Base-by-base conservation (phyloP, 1,284 basidiomycete genomes). In the Tilletiopsis washingtonensis region DNA sequence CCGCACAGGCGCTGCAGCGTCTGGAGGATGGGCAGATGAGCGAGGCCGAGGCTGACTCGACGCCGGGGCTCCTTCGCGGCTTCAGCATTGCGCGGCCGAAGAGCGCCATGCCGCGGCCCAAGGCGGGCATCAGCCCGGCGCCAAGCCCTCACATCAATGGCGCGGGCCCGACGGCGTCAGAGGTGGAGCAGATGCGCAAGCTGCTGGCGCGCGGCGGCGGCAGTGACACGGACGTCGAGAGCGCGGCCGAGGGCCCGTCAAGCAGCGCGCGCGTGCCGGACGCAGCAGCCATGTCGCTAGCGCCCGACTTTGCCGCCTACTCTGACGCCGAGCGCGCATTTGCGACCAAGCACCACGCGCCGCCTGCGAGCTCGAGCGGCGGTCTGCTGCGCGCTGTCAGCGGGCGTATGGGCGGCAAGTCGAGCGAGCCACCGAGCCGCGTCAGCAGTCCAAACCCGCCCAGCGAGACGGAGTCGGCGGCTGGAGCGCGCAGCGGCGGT, bases 311-410 rank as follows among this genome's bases (percentile, higher is more conserved):
- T 34, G 29, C n/a, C 9, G 29, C 29, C n/a, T 34, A 34, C 29
- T 9, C 29, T 9, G 29, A 34, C n/a, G 29, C 29, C 9, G 29
- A 34, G 29, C 9, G 29, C 9, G 29, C 29, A n/a, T 34, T 34
- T 34, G 29, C 29, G 9, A 34, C 9, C 9, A n/a, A n/a, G n/a
- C n/a, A n/a, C n/a, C n/a, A n/a, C n/a, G n/a, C n/a, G n/a, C n/a
- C n/a, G n/a, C 29, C 29, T 34, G 29, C 29, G 29, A n/a, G n/a
- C 9, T 9, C 9, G 29, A 9, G n/a, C 29, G n/a, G 9, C 9
- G 29, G 29, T 9, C n/a, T 47, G 3, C 34, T 47, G 5, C 46
- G 46, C 20, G 46, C 46, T 20, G 46, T 47, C 32, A 47, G 46
- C 26, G 34, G 9, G 9, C 14, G 38, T 20, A 34, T 9, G 29